phyloP scores from a whole-genome alignment of 371 early-diverging fungal genomes.

The Mortierella sp. region DNA sequence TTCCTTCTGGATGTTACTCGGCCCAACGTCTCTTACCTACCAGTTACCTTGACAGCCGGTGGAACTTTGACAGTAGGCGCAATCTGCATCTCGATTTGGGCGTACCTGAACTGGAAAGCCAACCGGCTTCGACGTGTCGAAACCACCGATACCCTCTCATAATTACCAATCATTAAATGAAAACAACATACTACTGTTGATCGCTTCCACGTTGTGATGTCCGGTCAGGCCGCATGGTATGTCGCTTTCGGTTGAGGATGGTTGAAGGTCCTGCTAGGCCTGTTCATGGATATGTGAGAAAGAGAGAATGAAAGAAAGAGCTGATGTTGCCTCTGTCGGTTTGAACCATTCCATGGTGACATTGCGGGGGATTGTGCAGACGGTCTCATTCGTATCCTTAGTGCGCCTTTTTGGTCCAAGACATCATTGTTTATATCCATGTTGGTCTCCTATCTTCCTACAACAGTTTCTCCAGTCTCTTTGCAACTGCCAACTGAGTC shows the following conservation, averaged over 20 bases:
- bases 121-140: constrained; percentile 10
- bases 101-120: constrained; percentile 14
- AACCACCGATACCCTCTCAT: constrained; percentile 4
- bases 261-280: too few relatives aligned
- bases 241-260: too few relatives aligned
- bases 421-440: too few relatives aligned
- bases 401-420: too few relatives aligned
- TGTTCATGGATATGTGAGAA: too few relatives aligned
- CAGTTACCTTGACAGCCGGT: constrained; percentile 41
- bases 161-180: not conserved
- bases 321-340: too few relatives aligned
- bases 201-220: too few relatives aligned
- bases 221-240: too few relatives aligned
- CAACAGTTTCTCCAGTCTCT: constrained; percentile 85
- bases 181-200: not conserved
- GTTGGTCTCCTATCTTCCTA: constrained; percentile 36
- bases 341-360: too few relatives aligned
- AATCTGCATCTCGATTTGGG: constrained; percentile 26
- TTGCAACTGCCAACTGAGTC: constrained; percentile 93
- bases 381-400: too few relatives aligned
- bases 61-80: constrained; percentile 28
- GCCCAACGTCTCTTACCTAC: constrained; percentile 40
- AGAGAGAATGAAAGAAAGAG: too few relatives aligned
- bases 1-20: constrained; percentile 37
- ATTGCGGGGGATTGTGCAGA: too few relatives aligned